phyloP scores from a whole-genome alignment of 768 basidiomycete genomes.

The Tubosaeta sp. region DNA sequence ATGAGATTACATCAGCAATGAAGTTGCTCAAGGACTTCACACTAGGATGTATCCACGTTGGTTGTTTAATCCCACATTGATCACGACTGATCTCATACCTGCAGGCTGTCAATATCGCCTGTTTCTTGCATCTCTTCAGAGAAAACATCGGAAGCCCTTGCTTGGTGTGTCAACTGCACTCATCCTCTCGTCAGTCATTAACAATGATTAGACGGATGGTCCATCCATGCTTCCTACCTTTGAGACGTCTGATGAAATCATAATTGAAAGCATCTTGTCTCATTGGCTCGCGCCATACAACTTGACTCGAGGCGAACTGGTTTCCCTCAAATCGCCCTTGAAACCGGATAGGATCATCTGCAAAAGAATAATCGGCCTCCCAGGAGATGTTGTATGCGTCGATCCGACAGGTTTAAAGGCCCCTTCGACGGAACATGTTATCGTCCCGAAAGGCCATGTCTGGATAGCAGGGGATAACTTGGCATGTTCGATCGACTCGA shows the following conservation, averaged over 20 bases:
- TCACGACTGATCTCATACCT: slow-evolving; percentile 3
- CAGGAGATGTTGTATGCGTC: slow-evolving; percentile 85
- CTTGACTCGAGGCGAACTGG: slow-evolving; percentile 70
- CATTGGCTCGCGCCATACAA: slow-evolving; percentile 45
- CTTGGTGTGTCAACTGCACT: slow-evolving; percentile 35
- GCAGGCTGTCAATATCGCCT: slow-evolving; percentile 55
- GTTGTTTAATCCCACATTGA: slow-evolving; percentile 1
- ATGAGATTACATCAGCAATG: background rate
- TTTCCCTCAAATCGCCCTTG: slow-evolving; percentile 68
- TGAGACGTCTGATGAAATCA: slow-evolving; percentile 51
- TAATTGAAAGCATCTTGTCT: slow-evolving; percentile 60
- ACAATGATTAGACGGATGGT: slow-evolving; percentile 51
- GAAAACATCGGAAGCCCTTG: slow-evolving; percentile 58
- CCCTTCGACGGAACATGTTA: slow-evolving; percentile 66
- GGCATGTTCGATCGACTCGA: slow-evolving; percentile 78
- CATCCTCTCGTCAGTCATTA: background rate
- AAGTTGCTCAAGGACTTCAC: slow-evolving; percentile 14
- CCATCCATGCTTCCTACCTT: slow-evolving; percentile 84
- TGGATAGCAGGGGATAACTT: slow-evolving; percentile 94
- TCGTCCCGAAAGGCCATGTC: slow-evolving; percentile 79
- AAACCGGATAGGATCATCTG: slow-evolving; percentile 67
- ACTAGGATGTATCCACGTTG: slow-evolving; percentile 27
- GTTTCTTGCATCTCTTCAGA: slow-evolving; percentile 58
- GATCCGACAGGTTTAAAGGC: slow-evolving; percentile 73
- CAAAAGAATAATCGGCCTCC: slow-evolving; percentile 86